Evolutionary conservation across 345 rosid genomes (phyloP).

Genomic region (Trapa bicornis): DNA sequence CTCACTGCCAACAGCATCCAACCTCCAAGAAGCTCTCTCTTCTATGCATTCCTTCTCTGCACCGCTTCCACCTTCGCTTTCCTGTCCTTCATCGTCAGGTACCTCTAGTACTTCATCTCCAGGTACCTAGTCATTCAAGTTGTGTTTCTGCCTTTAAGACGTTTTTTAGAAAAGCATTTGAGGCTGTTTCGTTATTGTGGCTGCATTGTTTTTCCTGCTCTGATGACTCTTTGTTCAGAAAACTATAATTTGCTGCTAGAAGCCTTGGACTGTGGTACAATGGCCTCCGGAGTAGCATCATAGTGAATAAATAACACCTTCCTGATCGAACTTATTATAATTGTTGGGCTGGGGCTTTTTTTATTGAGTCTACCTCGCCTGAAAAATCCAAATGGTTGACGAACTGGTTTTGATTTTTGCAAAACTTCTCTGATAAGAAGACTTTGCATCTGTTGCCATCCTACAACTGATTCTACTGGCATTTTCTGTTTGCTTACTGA

Average conservation of each 20-base stretch:
- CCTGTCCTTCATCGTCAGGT: slow-evolving; percentile 30
- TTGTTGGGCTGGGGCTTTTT: neutral
- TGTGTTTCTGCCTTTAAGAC: neutral
- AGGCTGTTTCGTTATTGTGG: neutral
- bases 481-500: neutral
- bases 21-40: slow-evolving; percentile 53
- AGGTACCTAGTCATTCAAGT: neutral
- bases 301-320: neutral
- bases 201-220: neutral
- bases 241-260: neutral
- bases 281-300: neutral
- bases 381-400: neutral
- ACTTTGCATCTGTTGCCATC: too few species aligned
- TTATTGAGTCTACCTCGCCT: neutral
- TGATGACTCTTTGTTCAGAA: too few species aligned
- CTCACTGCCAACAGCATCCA: slow-evolving; percentile 61
- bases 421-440: neutral
- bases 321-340: too few species aligned
- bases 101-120: neutral
- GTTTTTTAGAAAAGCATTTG: neutral
- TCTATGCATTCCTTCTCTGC: slow-evolving; percentile 14
- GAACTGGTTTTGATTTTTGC: neutral
- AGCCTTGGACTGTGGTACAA: neutral
- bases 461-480: too few species aligned
- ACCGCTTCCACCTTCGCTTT: too few species aligned